Base-by-base conservation (phyloP, 1,284 basidiomycete species). In the Ustilago esculenta region DNA sequence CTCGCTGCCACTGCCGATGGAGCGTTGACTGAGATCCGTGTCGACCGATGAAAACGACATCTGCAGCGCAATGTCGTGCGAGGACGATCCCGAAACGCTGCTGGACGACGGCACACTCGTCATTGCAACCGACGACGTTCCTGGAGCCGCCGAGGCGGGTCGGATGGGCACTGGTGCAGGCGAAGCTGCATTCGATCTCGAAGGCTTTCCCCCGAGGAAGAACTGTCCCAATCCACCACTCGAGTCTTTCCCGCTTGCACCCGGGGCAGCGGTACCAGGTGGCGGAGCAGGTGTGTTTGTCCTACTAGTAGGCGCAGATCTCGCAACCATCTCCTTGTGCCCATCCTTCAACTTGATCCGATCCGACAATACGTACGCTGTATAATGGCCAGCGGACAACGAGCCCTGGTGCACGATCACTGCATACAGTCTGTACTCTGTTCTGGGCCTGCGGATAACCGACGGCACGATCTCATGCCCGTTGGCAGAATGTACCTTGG, bases 321-420 rank as follows among this genome's bases (percentile, higher is more conserved):
- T 44, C n/a, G 66, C 66, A 15, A 69, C 39, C 50, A 59, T 54
- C 34, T 69, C 66, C 32, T 50, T 60, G 4, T 30, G 32, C 4
- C 44, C 45, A 4, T 65, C 67, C 40, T 64, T 72, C n/a, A 68
- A 30, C 47, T 63, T 64, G 65, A 73, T 66, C 21, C 66, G 21
- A 35, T 75, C 72, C 18, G 74, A 71, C 17, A 75, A 58, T 17
- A 77, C 73, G 44, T 72, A 79, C 8, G 75, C 73, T 4, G 75
- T 79, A 41, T 79, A 79, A 48, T 79, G 76, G 11, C 76, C 76
- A 3, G 66, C 67, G 8, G 58, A 63, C 42, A 78, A 56, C 35
- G 72, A 70, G 23, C 75, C 76, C 36, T 73, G 70, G 34, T 96
- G 94, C 45, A 94, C 92, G 4, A 96, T 91, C 2, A 95, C 90